Evolutionary conservation across 2,329 filamentous ascomycete genomes (phyloP).

Genomic region (Aspergillus cejpii): DNA sequence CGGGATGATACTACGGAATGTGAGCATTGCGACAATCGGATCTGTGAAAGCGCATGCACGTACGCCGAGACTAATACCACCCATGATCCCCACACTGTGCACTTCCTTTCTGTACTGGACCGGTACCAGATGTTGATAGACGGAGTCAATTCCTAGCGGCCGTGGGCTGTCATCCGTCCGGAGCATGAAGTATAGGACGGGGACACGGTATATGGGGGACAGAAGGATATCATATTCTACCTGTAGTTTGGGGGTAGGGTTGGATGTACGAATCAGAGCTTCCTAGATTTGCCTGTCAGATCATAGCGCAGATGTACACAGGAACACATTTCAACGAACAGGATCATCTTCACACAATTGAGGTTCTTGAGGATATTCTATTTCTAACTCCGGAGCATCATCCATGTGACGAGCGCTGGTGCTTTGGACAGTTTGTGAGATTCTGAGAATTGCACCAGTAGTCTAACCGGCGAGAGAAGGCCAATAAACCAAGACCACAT

Average conservation of each 20-base stretch:
- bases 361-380: conserved; percentile 12
- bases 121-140: conserved; percentile 66
- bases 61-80: conserved; percentile 70
- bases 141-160: conserved; percentile 56
- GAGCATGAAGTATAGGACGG: conserved; percentile 69
- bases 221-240: conserved; percentile 68
- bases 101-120: conserved; percentile 57
- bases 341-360: conserved; percentile 26
- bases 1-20: conserved; percentile 66
- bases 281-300: conserved; percentile 37
- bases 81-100: conserved; percentile 56
- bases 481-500: conserved; percentile 1
- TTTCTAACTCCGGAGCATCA: conserved; percentile 7
- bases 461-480: conserved; percentile 19
- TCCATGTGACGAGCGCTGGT: conserved; percentile 7
- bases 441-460: conserved; percentile 24
- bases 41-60: conserved; percentile 38
- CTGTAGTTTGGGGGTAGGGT: conserved; percentile 36
- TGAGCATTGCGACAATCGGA: conserved; percentile 29
- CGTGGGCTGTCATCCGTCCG: conserved; percentile 53
- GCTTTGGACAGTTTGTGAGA: conserved; percentile 22
- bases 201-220: conserved; percentile 67
- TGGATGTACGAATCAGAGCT: conserved; percentile 34
- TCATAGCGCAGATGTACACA: conserved; percentile 6
- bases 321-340: conserved; percentile 17